Evolutionary conservation across 768 basidiomycete genomes (phyloP).

Genomic region (Mycena pura): DNA sequence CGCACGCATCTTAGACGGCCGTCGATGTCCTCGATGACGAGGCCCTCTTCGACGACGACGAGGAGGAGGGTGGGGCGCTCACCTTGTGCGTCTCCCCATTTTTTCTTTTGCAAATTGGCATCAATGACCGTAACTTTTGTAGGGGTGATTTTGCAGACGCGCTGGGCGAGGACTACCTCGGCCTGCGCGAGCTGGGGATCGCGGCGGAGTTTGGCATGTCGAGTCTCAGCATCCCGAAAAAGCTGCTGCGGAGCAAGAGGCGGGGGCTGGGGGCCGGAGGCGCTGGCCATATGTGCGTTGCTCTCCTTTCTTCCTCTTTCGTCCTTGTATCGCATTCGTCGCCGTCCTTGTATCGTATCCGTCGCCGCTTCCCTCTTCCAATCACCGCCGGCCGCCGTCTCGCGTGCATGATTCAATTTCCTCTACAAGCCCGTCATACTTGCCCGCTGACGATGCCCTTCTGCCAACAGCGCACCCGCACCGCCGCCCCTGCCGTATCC

Average conservation of each 20-base stretch:
- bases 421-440: constrained; percentile 6
- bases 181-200: constrained; percentile 86
- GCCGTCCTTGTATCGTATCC: background rate
- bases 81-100: constrained; percentile 49
- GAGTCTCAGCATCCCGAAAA: constrained; percentile 79
- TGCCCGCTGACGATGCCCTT: background rate
- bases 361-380: no score
- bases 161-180: constrained; percentile 93
- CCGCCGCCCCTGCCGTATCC: constrained; percentile 87
- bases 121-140: constrained; percentile 6
- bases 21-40: constrained; percentile 65
- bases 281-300: constrained; percentile 58
- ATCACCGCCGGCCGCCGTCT: no score
- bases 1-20: constrained; percentile 41
- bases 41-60: constrained; percentile 68
- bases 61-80: constrained; percentile 68
- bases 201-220: constrained; percentile 84
- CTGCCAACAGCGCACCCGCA: constrained; percentile 54
- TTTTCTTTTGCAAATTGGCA: background rate
- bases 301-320: background rate
- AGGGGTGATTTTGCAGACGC: constrained; percentile 89
- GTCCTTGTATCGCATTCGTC: background rate
- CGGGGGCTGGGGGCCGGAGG: constrained; percentile 42
- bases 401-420: no score
- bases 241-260: constrained; percentile 71